These are phyloP conservation scores for Mortierella sp. DNA, from an alignment of 371 early-diverging fungal species.

Conservation along the genomic window DNA sequence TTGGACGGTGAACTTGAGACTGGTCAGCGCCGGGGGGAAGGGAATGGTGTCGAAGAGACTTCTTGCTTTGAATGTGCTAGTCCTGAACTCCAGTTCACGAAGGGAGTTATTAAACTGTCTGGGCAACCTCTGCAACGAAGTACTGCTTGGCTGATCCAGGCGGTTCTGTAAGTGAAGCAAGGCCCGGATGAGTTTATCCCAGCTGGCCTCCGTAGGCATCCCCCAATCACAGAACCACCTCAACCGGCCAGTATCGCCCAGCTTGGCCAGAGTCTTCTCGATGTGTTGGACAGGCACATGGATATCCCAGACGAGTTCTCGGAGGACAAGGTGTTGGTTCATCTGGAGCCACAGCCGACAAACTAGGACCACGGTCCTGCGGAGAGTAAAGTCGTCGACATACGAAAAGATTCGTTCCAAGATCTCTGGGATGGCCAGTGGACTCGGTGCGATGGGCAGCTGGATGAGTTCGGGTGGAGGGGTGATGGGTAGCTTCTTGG, in stretches of 20 bases:
- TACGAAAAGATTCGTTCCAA: constrained; percentile 6
- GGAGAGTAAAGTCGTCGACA: constrained; percentile 7
- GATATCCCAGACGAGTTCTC: constrained; percentile 1
- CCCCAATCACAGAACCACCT: constrained; percentile 1
- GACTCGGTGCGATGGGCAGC: background rate
- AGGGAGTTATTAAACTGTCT: background rate
- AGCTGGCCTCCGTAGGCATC: background rate
- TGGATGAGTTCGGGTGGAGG: background rate
- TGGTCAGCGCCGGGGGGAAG: background rate
- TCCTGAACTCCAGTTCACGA: background rate
- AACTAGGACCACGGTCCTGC: background rate
- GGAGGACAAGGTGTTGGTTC: background rate
- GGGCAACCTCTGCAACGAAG: background rate
- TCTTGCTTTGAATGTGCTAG: background rate
- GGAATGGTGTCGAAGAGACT: background rate
- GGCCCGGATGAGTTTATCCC: background rate
- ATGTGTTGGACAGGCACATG: background rate
- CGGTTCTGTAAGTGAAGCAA: background rate
- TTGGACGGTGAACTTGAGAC: background rate
- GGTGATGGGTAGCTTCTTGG: background rate
- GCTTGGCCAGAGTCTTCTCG: background rate
- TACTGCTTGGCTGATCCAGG: background rate
- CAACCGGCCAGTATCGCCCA: background rate
- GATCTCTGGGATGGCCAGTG: constrained; percentile 12
- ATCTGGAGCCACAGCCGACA: constrained; percentile 6